Conservation (phyloP, 768 basidiomycete species). For the Kwoniella botswanensis region DNA sequence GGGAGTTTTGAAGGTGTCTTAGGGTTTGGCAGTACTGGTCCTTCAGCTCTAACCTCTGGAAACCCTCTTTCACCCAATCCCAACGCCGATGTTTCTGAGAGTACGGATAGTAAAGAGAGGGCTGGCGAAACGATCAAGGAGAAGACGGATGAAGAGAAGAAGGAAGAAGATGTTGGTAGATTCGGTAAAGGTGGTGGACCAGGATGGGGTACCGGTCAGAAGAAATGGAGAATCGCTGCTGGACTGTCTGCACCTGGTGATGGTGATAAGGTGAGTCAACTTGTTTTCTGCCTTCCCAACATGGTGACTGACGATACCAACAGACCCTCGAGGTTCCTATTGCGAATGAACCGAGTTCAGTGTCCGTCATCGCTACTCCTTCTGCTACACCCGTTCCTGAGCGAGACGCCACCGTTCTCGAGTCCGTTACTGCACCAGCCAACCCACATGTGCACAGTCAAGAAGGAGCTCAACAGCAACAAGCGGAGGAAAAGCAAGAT, state of each 20-base stretch:
- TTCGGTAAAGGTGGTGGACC: conserved; percentile 54
- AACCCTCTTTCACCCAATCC: conserved; percentile 9
- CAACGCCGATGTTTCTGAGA: conserved; percentile 10
- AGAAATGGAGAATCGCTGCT: conserved; percentile 51
- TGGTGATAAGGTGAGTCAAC: conserved; percentile 41
- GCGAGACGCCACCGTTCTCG: conserved; percentile 47
- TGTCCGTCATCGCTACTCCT: conserved; percentile 49
- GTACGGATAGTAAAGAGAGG: conserved; percentile 5
- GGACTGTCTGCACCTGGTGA: conserved; percentile 26
- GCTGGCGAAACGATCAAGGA: conserved; percentile 9
- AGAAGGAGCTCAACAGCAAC: conserved; percentile 7
- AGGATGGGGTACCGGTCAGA: conserved; percentile 54
- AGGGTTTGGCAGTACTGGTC: conserved; percentile 45
- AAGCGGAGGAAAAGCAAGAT: conserved; percentile 36
- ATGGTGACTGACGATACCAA: not conserved
- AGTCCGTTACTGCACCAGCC: conserved; percentile 18
- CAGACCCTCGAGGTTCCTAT: conserved; percentile 38
- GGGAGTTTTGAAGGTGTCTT: conserved; percentile 57
- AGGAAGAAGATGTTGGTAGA: conserved; percentile 25
- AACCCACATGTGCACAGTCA: conserved; percentile 8
- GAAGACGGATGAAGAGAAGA: conserved; percentile 24
- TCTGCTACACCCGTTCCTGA: conserved; percentile 53
- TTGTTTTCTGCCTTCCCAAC: not conserved
- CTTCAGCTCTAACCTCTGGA: conserved; percentile 19
- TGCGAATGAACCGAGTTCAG: conserved; percentile 34